Evolutionary conservation across 2,329 filamentous ascomycete genomes (phyloP).

Genomic region (Microcyclosporella mali): DNA sequence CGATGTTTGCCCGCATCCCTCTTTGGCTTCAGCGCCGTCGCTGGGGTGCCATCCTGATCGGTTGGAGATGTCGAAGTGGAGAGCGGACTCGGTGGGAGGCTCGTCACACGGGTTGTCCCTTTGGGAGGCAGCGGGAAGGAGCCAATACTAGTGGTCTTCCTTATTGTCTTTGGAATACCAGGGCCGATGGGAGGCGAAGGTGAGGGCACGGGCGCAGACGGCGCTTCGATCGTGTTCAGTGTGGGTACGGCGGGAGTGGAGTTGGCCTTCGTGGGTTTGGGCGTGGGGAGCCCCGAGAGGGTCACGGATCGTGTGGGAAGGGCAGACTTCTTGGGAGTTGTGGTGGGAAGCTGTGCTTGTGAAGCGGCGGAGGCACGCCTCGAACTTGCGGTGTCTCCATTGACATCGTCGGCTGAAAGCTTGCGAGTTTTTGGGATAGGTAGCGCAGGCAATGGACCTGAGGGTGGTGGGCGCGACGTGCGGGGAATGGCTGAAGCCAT

Average conservation of each 20-base stretch:
- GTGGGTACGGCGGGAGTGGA: conserved; percentile 52
- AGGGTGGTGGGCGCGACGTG: conserved; percentile 59
- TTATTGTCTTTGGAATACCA: conserved; percentile 54
- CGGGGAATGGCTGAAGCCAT: conserved; percentile 45
- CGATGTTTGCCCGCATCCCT: conserved; percentile 28
- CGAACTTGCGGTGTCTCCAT: conserved; percentile 41
- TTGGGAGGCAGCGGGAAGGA: conserved; percentile 86
- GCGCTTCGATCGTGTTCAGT: conserved; percentile 38
- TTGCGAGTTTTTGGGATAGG: conserved; percentile 63
- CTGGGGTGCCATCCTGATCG: conserved; percentile 22
- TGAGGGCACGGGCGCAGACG: conserved; percentile 10
- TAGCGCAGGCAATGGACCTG: conserved; percentile 65
- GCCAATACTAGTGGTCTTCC: conserved; percentile 88
- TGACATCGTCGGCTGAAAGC: conserved; percentile 51
- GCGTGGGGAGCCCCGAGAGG: conserved; percentile 50
- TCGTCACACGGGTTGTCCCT: conserved; percentile 50
- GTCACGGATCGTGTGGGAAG: conserved; percentile 34
- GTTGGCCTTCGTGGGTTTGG: conserved; percentile 35
- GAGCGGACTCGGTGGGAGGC: conserved; percentile 53
- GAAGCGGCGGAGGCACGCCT: conserved; percentile 27
- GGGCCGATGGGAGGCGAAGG: conserved; percentile 8
- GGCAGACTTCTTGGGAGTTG: conserved; percentile 25
- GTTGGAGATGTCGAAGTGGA: conserved; percentile 43
- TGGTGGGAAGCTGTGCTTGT: conserved; percentile 33
- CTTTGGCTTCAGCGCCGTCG: conserved; percentile 30